These are phyloP conservation scores for Fagopyrum homotropicum DNA, from an alignment of 148 eudicot genomes.

Conservation along the genomic window DNA sequence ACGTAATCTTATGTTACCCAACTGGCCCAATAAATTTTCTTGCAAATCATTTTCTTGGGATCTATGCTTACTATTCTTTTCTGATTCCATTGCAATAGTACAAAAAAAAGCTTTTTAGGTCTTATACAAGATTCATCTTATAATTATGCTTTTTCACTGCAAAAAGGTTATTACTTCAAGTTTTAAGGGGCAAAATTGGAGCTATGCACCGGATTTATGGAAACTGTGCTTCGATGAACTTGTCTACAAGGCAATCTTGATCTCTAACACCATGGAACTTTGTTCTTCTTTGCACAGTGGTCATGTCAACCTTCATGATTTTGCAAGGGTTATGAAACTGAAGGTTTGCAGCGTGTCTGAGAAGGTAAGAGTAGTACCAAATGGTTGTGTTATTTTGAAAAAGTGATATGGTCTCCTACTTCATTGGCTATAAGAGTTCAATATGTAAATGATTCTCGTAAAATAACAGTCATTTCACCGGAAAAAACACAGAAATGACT, in stretches of 20 bases:
- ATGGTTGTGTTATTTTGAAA: neutral
- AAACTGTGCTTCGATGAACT: neutral
- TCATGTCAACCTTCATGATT: constrained; percentile 6
- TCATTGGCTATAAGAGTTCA: neutral
- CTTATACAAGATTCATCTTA: neutral
- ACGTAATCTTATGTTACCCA: no score
- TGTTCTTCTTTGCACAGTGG: constrained; percentile 15
- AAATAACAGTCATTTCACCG: neutral
- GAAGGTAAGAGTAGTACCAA: neutral
- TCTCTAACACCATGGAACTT: neutral
- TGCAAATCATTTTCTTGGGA: neutral
- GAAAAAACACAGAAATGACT: neutral
- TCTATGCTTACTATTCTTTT: neutral
- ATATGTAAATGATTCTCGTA: neutral
- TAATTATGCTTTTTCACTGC: neutral
- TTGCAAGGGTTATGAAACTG: constrained; percentile 13
- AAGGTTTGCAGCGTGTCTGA: constrained; percentile 11
- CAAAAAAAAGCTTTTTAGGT: neutral
- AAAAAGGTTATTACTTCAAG: neutral
- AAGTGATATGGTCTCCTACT: neutral
- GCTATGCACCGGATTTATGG: neutral
- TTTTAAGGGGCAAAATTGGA: neutral
- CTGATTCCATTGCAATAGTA: neutral
- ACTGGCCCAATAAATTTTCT: no score
- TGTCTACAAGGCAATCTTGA: neutral